Evolutionary conservation across 257 asterid species (phyloP).

Genomic region (Nicotiana attenuata): DNA sequence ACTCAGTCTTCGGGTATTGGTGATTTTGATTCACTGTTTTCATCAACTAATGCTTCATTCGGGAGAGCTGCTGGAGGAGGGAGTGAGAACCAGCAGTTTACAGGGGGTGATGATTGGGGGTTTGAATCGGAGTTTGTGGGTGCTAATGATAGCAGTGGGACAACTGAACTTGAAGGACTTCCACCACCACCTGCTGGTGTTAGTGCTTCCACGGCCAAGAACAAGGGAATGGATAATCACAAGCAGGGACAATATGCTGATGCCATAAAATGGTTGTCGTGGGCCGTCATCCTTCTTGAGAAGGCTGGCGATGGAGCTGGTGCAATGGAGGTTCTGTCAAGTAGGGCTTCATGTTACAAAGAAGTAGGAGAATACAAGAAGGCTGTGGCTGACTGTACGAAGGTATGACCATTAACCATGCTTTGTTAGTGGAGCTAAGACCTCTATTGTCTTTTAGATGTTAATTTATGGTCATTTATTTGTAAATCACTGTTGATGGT

Average conservation of each 20-base stretch:
- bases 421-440: not conserved
- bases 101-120: conserved; percentile 72
- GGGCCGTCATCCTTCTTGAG: conserved; percentile 65
- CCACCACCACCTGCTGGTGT: conserved; percentile 90
- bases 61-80: conserved; percentile 28
- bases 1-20: conserved; percentile 32
- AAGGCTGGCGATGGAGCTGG: conserved; percentile 50
- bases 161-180: conserved; percentile 90
- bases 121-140: conserved; percentile 42
- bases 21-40: conserved; percentile 52
- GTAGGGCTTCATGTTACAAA: conserved; percentile 89
- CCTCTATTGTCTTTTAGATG: not conserved
- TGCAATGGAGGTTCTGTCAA: conserved; percentile 39
- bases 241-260: conserved; percentile 93
- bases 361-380: conserved; percentile 99
- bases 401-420: conserved; percentile 37
- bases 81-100: conserved; percentile 34
- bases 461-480: not conserved
- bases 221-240: conserved; percentile 51
- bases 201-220: conserved; percentile 64
- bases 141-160: conserved; percentile 46
- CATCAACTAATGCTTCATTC: conserved; percentile 19
- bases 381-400: conserved; percentile 98
- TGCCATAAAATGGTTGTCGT: conserved; percentile 90
- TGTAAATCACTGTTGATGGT: not conserved